These are phyloP conservation scores for Dactylis glomerata DNA, from an alignment of 176 grass and related monocot species.

Conservation along the genomic window DNA sequence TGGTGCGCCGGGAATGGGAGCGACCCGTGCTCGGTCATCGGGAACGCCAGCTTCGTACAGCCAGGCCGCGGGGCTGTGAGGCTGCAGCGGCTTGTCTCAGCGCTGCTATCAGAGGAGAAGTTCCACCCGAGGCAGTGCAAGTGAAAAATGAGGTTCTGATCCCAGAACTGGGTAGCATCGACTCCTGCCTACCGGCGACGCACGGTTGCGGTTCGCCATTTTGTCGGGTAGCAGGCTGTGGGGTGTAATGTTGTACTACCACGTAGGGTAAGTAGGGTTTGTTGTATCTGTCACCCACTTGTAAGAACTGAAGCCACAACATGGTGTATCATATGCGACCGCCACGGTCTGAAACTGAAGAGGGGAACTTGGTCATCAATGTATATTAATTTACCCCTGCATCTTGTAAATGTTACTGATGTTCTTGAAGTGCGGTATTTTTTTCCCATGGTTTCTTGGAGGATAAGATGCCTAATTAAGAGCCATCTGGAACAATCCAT, in stretches of 20 bases:
- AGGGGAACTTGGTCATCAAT: not conserved
- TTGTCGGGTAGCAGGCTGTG: conserved; percentile 25
- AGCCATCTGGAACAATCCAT: too few species aligned
- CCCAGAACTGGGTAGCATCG: not conserved
- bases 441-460: too few species aligned
- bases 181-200: conserved; percentile 1
- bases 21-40: conserved; percentile 42
- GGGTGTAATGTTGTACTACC: conserved; percentile 7
- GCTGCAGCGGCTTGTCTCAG: conserved; percentile 35
- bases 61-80: conserved; percentile 47
- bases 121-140: conserved; percentile 67
- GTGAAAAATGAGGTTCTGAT: conserved; percentile 19
- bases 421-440: too few species aligned
- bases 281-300: not conserved
- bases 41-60: conserved; percentile 27
- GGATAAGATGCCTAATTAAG: too few species aligned
- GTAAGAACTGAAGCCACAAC: not conserved
- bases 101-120: conserved; percentile 47
- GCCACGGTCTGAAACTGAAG: not conserved
- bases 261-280: not conserved
- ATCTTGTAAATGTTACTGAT: not conserved
- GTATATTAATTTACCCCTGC: not conserved
- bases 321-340: not conserved
- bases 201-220: not conserved
- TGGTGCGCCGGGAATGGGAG: conserved; percentile 59